These are phyloP conservation scores for Gossypium gossypioides DNA, from an alignment of 441 rosid genomes.

Conservation along the genomic window DNA sequence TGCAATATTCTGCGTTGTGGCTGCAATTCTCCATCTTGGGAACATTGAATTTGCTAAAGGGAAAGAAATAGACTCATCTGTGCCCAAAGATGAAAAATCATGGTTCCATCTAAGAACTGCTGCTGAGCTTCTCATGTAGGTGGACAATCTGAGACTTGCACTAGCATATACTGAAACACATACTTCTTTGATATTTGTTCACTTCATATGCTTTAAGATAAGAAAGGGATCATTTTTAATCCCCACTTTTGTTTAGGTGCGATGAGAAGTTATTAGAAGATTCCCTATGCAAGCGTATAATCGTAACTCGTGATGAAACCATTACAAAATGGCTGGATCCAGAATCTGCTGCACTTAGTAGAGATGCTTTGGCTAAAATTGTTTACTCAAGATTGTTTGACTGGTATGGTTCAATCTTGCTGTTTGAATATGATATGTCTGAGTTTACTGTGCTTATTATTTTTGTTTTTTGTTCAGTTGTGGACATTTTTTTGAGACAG, in stretches of 20 bases:
- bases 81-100: constrained; percentile 85
- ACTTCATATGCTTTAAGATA: constrained; percentile 9
- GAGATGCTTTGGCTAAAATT: constrained; percentile 92
- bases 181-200: constrained; percentile 9
- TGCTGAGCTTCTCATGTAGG: constrained; percentile 80
- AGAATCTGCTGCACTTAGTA: constrained; percentile 67
- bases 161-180: background rate
- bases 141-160: constrained; percentile 14
- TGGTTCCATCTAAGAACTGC: constrained; percentile 74
- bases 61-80: constrained; percentile 74
- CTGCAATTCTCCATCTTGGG: constrained; percentile 92
- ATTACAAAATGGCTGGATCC: constrained; percentile 94
- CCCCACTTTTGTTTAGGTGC: constrained; percentile 45
- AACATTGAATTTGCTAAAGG: constrained; percentile 83
- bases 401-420: constrained; percentile 42
- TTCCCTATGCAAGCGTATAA: constrained; percentile 88
- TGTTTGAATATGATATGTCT: constrained; percentile 5
- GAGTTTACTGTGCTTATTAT: constrained; percentile 9
- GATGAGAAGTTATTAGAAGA: constrained; percentile 78
- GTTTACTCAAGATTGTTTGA: constrained; percentile 88
- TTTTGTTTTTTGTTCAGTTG: constrained; percentile 13
- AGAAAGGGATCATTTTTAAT: constrained; percentile 18
- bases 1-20: constrained; percentile 78
- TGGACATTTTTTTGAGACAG: constrained; percentile 8
- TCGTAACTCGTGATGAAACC: constrained; percentile 94